phyloP scores from a whole-genome alignment of 495 filamentous ascomycete species.

The Hyphodiscus hymeniophilus region DNA sequence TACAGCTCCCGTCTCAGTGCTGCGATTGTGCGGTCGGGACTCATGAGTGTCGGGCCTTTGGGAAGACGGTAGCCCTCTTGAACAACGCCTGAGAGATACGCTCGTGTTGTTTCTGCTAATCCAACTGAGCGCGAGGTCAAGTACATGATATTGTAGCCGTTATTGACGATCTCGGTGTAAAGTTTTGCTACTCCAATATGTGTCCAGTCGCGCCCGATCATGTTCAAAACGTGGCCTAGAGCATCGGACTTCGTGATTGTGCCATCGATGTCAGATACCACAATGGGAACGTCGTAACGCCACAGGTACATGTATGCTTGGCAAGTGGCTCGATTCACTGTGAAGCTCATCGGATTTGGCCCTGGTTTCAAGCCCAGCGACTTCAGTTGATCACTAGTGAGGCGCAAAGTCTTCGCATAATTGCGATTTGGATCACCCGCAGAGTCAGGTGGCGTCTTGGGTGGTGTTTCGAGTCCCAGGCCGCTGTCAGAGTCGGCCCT shows the following conservation, averaged over 20 bases:
- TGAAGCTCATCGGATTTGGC: conserved; percentile 89
- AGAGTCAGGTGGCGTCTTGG: conserved; percentile 59
- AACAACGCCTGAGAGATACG: conserved; percentile 81
- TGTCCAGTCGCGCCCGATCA: conserved; percentile 98
- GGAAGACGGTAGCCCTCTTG: conserved; percentile 85
- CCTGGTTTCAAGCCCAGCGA: conserved; percentile 74
- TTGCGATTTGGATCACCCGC: conserved; percentile 64
- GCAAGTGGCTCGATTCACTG: conserved; percentile 89
- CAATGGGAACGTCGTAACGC: conserved; percentile 81
- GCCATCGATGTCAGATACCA: conserved; percentile 97
- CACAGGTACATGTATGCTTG: conserved; percentile 88
- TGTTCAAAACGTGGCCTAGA: conserved; percentile 92
- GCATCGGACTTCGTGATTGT: conserved; percentile 99
- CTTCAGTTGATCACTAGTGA: conserved; percentile 94
- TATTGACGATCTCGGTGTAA: conserved; percentile 89
- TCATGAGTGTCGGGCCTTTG: conserved; percentile 87
- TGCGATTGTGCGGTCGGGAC: conserved; percentile 93
- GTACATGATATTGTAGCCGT: conserved; percentile 98
- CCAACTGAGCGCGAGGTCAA: conserved; percentile 90
- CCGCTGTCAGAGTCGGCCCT: conserved; percentile 61
- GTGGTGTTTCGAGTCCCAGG: conserved; percentile 61
- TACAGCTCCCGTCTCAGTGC: conserved; percentile 91
- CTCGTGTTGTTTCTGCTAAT: conserved; percentile 82
- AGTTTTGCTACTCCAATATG: conserved; percentile 94
- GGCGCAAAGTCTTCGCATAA: conserved; percentile 94